phyloP scores from a whole-genome alignment of 768 basidiomycete species.

The Boletus rubropictus region DNA sequence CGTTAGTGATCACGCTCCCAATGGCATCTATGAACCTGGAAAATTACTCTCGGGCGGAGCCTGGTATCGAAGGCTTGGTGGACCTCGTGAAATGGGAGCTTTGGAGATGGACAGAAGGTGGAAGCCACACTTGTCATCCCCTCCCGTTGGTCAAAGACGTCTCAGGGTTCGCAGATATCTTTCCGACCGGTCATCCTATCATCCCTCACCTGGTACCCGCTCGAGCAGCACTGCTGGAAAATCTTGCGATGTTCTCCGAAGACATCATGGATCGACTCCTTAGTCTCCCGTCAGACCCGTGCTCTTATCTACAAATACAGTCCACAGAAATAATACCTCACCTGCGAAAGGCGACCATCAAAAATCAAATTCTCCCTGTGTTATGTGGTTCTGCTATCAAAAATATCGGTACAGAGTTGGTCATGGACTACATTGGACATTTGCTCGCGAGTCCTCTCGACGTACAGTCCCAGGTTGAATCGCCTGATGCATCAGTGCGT shows the following conservation, averaged over 20 bases:
- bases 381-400: slow-evolving; percentile 79
- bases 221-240: slow-evolving; percentile 67
- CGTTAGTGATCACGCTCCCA: slow-evolving; percentile 64
- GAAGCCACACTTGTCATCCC: slow-evolving; percentile 35
- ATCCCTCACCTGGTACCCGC: slow-evolving; percentile 60
- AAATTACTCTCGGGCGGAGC: slow-evolving; percentile 68
- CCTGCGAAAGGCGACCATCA: slow-evolving; percentile 62
- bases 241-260: slow-evolving; percentile 74
- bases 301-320: slow-evolving; percentile 61
- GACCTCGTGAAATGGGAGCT: slow-evolving; percentile 82
- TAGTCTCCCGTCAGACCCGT: slow-evolving; percentile 47
- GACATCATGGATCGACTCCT: slow-evolving; percentile 73
- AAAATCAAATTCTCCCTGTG: slow-evolving; percentile 66
- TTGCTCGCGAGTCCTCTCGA: slow-evolving; percentile 76
- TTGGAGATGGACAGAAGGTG: slow-evolving; percentile 65
- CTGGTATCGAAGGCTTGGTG: slow-evolving; percentile 78
- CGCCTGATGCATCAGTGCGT: slow-evolving; percentile 46
- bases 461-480: slow-evolving; percentile 43
- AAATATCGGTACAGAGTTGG: slow-evolving; percentile 73
- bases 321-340: slow-evolving; percentile 49
- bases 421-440: slow-evolving; percentile 79
- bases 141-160: slow-evolving; percentile 50
- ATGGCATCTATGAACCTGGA: slow-evolving; percentile 67
- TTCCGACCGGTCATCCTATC: slow-evolving; percentile 62
- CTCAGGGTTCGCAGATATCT: slow-evolving; percentile 37